Percentiles rank a stretch among this genome's conserved stretches.
Evolutionary conservation across 2,329 filamentous ascomycete species (phyloP).

Genomic region (Ophiosphaerella herpotricha): DNA sequence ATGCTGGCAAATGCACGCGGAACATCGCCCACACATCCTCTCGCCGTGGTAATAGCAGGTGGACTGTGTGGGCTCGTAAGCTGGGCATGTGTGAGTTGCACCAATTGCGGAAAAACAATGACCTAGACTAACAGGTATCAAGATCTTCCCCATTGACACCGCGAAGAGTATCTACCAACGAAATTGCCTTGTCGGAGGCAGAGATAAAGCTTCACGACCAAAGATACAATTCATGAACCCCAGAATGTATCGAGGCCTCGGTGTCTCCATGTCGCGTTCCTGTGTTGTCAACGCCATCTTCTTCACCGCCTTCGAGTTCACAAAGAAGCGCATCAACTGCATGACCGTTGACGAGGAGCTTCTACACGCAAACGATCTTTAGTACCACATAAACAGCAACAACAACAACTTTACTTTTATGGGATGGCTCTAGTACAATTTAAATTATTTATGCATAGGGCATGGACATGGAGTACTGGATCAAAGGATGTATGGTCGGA

Average conservation of each 20-base stretch:
- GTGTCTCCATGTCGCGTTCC: conserved; percentile 81
- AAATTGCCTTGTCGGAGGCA: conserved; percentile 72
- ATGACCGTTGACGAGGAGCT: conserved; percentile 46
- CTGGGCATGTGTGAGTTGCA: conserved; percentile 72
- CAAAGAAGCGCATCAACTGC: conserved; percentile 65
- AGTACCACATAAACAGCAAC: neutral
- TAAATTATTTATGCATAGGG: conserved; percentile 25
- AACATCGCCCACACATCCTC: conserved; percentile 74
- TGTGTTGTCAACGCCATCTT: conserved; percentile 87
- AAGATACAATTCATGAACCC: conserved; percentile 78
- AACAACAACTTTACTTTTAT: neutral
- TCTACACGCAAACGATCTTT: conserved; percentile 31
- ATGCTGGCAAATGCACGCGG: conserved; percentile 76
- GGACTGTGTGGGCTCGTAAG: conserved; percentile 82
- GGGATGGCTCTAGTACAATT: neutral
- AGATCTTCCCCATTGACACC: conserved; percentile 71
- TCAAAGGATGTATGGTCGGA: no score
- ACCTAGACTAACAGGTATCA: conserved; percentile 7
- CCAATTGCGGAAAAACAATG: neutral
- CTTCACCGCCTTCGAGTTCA: conserved; percentile 84
- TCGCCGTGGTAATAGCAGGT: conserved; percentile 77
- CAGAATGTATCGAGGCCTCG: conserved; percentile 79
- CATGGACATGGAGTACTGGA: conserved; percentile 24
- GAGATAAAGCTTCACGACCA: conserved; percentile 60
- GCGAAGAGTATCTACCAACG: conserved; percentile 86